Evolutionary conservation across 208 protist genomes (phyloP), one percentile per base, ranked within the genome.

Genomic region (Porcisia hertigi): DNA sequence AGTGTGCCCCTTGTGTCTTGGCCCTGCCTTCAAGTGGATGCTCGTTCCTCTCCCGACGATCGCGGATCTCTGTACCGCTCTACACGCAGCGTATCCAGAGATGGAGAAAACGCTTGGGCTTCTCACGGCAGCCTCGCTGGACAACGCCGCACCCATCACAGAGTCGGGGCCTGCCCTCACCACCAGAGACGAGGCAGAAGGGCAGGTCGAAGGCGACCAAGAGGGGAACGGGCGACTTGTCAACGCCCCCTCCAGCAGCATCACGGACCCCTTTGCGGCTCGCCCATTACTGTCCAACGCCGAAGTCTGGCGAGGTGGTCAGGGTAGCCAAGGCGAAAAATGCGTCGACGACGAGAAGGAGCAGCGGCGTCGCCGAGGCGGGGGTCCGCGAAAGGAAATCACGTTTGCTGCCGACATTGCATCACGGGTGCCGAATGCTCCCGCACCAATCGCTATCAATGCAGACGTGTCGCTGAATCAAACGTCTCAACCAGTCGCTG

Each of bases 1-100:
- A 43, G 41, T 62, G 64, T 95, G 91, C 73, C 91, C 91, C 0
- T 74, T 95, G 39, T 95, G 91, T 52, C 43, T 83, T 2, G 83
- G 71, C 16, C 91, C 91, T 18, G 91, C 89, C 2, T 87, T 90
- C 53, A 93, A 92, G 80, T 93, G 86, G 87, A 92, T 82, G 65
- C 81, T 92, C 36, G 74, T 88, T 49, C 63, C 81, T 23, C 76
- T 93, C 16, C 88, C 85, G 9, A 69, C 90, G 16, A 25, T 95
- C 30, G 67, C 75, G 4, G 81, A 92, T 30, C 52, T 95, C 52
- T 86, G 86, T 39, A 47, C 16, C 20, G 7, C 72, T 36, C 59
- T 91, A 9, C 62, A 57, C 47, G 16, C 3, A 2, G 63, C 53
- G 5, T 76, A 80, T 60, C 81, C 81, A 18, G 53, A 66, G 11